These are phyloP conservation scores for Luffa aegyptiaca DNA, from an alignment of 306 rosid genomes.

Conservation along the genomic window DNA sequence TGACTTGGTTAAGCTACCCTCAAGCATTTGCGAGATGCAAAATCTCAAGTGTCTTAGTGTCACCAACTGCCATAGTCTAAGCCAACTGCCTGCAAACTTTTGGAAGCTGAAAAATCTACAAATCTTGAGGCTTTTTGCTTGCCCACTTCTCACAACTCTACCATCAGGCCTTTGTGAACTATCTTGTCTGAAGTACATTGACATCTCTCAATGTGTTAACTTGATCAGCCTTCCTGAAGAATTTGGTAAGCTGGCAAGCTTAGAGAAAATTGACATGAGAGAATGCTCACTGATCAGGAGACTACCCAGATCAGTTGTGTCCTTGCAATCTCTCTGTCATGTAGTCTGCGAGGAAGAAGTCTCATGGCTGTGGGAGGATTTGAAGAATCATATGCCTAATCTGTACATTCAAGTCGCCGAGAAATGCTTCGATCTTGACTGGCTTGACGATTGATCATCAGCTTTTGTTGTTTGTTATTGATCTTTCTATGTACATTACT, in stretches of 20 bases:
- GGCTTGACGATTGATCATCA: constrained; percentile 52
- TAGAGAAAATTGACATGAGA: constrained; percentile 91
- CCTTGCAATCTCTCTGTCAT: constrained; percentile 36
- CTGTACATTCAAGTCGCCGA: constrained; percentile 58
- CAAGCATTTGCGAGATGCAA: constrained; percentile 47
- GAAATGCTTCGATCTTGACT: constrained; percentile 46
- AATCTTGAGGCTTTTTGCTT: constrained; percentile 65
- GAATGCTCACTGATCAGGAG: constrained; percentile 51
- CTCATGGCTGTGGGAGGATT: constrained; percentile 49
- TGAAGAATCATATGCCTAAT: constrained; percentile 37
- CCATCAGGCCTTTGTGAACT: constrained; percentile 47
- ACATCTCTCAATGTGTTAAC: constrained; percentile 68
- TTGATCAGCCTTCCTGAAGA: constrained; percentile 43
- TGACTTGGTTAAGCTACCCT: constrained; percentile 43
- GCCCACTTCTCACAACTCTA: constrained; percentile 47
- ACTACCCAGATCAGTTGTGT: constrained; percentile 41
- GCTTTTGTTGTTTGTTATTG: background rate
- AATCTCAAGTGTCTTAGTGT: constrained; percentile 48
- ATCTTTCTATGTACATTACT: background rate
- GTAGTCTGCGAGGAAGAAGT: constrained; percentile 84
- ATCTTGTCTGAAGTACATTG: constrained; percentile 40
- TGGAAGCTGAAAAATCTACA: constrained; percentile 33
- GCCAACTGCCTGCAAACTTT: constrained; percentile 44
- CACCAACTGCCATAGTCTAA: constrained; percentile 67
- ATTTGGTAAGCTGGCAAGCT: constrained; percentile 33